Evolutionary conservation across 2,329 filamentous ascomycete genomes (phyloP), one percentile per base, ranked within the genome.

Genomic region (Phaeosphaeria sp.): DNA sequence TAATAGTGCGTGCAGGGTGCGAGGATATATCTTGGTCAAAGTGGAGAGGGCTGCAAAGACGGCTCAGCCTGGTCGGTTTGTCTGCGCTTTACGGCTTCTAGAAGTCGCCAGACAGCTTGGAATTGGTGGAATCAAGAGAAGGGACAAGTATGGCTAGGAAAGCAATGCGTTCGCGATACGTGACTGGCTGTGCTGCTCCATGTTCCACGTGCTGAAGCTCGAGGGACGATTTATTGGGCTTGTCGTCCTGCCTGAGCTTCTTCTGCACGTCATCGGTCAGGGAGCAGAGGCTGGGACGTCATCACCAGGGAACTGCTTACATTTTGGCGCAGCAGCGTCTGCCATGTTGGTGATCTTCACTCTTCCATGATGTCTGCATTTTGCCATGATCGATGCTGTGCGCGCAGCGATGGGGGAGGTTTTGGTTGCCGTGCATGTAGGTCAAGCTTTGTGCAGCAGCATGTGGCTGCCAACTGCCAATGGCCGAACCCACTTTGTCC

Each of bases 41-140:
- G 50, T 57, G 57, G 53, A 56, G 52, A 46, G 55, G 52, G 50
- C 47, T 36, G 54, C 50, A 47, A 50, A 55, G 46, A 64, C 50
- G 63, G 59, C 53, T 53, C 58, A 67, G 67, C 58, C 62, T 62
- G 55, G 52, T 57, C 27, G 23, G 55, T 55, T 50, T 11, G 58
- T 58, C 55, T 55, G 48, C 58, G 59, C 51, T 49, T 60, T 60
- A 52, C 55, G 66, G 63, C 53, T 57, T 62, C 46, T 46, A 51
- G 52, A 50, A 65, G 49, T 52, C 56, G 55, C 52, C 56, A 52
- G 52, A 46, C 25, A 54, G 53, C 54, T 59, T 58, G 60, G 51
- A 46, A 49, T 49, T 42, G 25, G 43, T 21, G 39, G 43, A 23
- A 52, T 39, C 42, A 52, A 42, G 30, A 47, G 39, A 60, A 25